phyloP scores from a whole-genome alignment of 441 rosid species.

The Lagerstroemia fauriei region DNA sequence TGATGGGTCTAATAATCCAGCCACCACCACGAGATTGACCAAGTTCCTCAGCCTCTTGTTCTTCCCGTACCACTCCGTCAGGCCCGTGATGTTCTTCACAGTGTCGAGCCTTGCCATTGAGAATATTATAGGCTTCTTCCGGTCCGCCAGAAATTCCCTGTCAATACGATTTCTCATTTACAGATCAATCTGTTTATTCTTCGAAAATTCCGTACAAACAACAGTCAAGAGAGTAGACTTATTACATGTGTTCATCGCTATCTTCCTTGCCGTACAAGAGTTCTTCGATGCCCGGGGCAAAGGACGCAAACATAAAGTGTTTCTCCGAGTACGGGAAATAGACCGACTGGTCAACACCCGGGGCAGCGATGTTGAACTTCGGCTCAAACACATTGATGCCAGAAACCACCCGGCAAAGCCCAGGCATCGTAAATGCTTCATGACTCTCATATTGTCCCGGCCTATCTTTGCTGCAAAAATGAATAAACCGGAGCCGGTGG shows the following conservation, averaged over 20 bases:
- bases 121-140: conserved; percentile 76
- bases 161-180: conserved; percentile 10
- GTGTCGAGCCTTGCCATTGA: conserved; percentile 94
- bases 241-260: conserved; percentile 69
- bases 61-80: conserved; percentile 86
- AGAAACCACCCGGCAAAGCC: conserved; percentile 75
- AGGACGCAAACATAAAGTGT: conserved; percentile 45
- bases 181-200: not conserved
- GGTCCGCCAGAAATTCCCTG: conserved; percentile 80
- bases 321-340: conserved; percentile 72
- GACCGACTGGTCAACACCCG: conserved; percentile 90
- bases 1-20: conserved; percentile 75
- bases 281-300: conserved; percentile 73
- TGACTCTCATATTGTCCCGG: conserved; percentile 93
- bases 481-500: not conserved
- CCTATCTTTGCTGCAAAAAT: conserved; percentile 58
- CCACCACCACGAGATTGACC: conserved; percentile 84
- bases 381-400: conserved; percentile 90
- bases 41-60: conserved; percentile 63
- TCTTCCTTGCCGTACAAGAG: conserved; percentile 62
- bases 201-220: not conserved
- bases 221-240: conserved; percentile 8
- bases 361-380: conserved; percentile 85
- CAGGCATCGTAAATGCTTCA: conserved; percentile 79
- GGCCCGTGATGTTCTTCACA: conserved; percentile 81